Conservation (phyloP, 192 early-diverging fungal species). For the Coemansia furcata region DNA sequence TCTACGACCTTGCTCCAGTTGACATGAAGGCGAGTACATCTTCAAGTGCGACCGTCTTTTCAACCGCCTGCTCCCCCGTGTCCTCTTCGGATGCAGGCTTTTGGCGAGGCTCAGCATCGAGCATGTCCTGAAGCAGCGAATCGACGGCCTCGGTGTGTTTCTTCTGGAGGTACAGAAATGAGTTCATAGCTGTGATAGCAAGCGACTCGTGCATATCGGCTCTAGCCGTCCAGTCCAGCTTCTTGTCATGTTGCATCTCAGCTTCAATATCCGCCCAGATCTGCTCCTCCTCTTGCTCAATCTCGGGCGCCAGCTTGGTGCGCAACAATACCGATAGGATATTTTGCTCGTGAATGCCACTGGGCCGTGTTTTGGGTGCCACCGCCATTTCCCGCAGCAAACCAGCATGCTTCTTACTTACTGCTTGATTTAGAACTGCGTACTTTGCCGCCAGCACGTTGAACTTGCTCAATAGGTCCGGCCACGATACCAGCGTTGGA, state of each 20-base stretch:
- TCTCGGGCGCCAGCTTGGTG: conserved; percentile 53
- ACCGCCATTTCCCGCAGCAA: conserved; percentile 45
- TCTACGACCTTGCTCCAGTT: conserved; percentile 14
- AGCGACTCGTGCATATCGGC: conserved; percentile 43
- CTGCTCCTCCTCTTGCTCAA: conserved; percentile 48
- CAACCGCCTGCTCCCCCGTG: background rate
- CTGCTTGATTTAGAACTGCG: conserved; percentile 42
- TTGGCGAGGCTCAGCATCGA: background rate
- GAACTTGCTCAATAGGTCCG: conserved; percentile 54
- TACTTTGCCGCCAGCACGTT: conserved; percentile 53
- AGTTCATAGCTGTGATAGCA: conserved; percentile 32
- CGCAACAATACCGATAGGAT: conserved; percentile 52
- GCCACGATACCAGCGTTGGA: conserved; percentile 42
- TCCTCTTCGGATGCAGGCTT: background rate
- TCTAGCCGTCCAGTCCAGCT: conserved; percentile 20
- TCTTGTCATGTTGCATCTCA: conserved; percentile 24
- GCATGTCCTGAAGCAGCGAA: conserved; percentile 13
- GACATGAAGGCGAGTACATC: conserved; percentile 49
- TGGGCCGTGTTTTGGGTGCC: conserved; percentile 38
- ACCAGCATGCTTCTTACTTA: conserved; percentile 31
- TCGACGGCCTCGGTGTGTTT: conserved; percentile 26
- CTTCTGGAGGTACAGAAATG: conserved; percentile 32
- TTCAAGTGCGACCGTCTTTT: conserved; percentile 23
- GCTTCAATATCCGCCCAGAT: conserved; percentile 37
- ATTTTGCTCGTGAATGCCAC: conserved; percentile 49